Evolutionary conservation across 108 stramenopile species (phyloP), one percentile per base, ranked within the genome.

Genomic region (Skeletonema menzelii): DNA sequence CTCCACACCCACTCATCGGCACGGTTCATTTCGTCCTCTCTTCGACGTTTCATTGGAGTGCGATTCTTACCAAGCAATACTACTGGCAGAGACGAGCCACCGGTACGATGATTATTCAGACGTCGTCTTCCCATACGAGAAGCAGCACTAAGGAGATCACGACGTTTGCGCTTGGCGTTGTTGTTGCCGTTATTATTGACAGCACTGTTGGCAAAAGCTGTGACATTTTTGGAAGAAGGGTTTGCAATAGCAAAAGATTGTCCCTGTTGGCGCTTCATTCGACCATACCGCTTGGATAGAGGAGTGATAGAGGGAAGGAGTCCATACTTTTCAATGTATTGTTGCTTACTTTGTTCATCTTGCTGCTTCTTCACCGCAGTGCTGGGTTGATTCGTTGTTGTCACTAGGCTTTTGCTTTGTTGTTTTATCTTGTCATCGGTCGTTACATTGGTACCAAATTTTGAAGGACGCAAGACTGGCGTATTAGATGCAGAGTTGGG

Each of bases 221-320:
- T 32, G 26, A 10, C 24, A 31, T 38, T 34, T 13, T 7, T 26
- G 46, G 65, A 19, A 27, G 42, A 44, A 22, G 19, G 7, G 7
- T 37, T 5, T 5, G 59, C 44, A 70, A 31, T n/a, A 11, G 14
- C 44, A 19, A 47, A 61, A 5, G 60, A 62, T 37, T 72, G 42
- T 8, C 22, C 22, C 20, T 49, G 47, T 7, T 31, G 30, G 8
- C 63, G 63, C 47, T 64, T 72, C 72, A 72, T 61, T 15, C 56
- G 42, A 19, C 64, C 72, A 42, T 73, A 73, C 6, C 72, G 72
- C 35, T 63, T 63, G 26, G 72, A 73, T 15, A 73, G 40, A 10
- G 72, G 72, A 38, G 72, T 73, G 31, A 73, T 73, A n/a, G 72
- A 35, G 38, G 71, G 53, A 20, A 63, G 64, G 6, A 65, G 56